Base-by-base conservation (phyloP, 2,329 filamentous ascomycete species). In the Nothophoma quercina region DNA sequence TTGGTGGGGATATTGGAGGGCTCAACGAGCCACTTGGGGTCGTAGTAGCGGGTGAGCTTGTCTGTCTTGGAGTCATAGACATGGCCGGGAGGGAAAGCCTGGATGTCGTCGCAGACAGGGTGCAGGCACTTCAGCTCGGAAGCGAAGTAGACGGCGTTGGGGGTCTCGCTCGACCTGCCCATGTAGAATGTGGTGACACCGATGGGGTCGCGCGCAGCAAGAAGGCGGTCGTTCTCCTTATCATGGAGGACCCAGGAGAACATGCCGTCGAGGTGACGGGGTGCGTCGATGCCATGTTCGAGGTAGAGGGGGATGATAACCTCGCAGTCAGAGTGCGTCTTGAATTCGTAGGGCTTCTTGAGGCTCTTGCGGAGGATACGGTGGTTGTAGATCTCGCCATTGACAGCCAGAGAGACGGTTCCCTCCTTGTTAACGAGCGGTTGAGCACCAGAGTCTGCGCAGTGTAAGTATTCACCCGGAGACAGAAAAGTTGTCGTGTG, bases 351-450 rank as follows among this genome's bases (percentile, higher is more conserved):
- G 29, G 87, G 85, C 55, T 82, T 86, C 79, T 91, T 91, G 68
- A 97, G 81, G 67, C 82, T 82, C 80, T 97, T 98, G 74, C 95
- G 89, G 71, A 99, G 83, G 70, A 96, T 85, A 74, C 93, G 90
- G 81, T 99, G 95, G 87, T 99, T 99, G 85, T 99, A 99, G 75
- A 99, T 99, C 77, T 99, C 95, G 78, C 95, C 95, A 78, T 99
- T 99, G 85, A 98, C 95, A 62, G 95, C 93, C 56, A 99, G 86
- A 60, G 93, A 88, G 69, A 99, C 88, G 68, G 83, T 88, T 62
- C 87, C 88, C 75, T 98, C 93, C 64, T 91, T 87, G 81, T 92
- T 98, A 82, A 93, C 89, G 63, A 99, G 83, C 60, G 95, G 95
- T 79, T 99, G 95, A 44, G 95, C 93, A 74, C 95, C 95, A 70